phyloP scores from a whole-genome alignment of 2,329 filamentous ascomycete genomes.

The Aureobasidium lini region DNA sequence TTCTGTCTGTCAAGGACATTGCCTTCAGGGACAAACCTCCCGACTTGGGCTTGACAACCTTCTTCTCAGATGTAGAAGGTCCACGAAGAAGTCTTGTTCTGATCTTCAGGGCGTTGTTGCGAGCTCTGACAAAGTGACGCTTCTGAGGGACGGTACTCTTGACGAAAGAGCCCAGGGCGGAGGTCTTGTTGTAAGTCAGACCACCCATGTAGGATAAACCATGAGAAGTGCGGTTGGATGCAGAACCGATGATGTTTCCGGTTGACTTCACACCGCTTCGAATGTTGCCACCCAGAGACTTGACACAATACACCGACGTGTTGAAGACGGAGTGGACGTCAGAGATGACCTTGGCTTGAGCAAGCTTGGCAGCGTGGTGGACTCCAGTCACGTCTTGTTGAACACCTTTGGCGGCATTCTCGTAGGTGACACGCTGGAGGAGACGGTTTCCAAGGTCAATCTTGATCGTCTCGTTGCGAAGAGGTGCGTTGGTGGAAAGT shows the following conservation, averaged over 20 bases:
- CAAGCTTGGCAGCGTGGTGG: slow-evolving; percentile 5
- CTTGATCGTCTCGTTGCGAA: slow-evolving; percentile 9
- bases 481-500: neutral
- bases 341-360: slow-evolving; percentile 6
- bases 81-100: neutral
- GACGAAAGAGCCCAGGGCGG: neutral
- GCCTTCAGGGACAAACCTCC: neutral
- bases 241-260: neutral
- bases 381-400: slow-evolving; percentile 12
- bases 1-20: no score
- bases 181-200: slow-evolving; percentile 11
- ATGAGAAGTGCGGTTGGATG: neutral
- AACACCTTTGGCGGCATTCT: slow-evolving; percentile 11
- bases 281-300: neutral
- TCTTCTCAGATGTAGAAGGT: neutral
- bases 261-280: neutral
- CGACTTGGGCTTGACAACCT: neutral
- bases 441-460: slow-evolving; percentile 14
- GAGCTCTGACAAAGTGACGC: slow-evolving; percentile 5
- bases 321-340: slow-evolving; percentile 10
- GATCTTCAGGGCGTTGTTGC: slow-evolving; percentile 12
- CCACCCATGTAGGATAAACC: neutral
- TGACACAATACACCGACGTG: neutral
- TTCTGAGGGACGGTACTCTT: slow-evolving; percentile 7
- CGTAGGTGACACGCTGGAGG: slow-evolving; percentile 13